These are phyloP conservation scores for Letharia lupina DNA, from an alignment of 495 filamentous ascomycete species.

Conservation along the genomic window DNA sequence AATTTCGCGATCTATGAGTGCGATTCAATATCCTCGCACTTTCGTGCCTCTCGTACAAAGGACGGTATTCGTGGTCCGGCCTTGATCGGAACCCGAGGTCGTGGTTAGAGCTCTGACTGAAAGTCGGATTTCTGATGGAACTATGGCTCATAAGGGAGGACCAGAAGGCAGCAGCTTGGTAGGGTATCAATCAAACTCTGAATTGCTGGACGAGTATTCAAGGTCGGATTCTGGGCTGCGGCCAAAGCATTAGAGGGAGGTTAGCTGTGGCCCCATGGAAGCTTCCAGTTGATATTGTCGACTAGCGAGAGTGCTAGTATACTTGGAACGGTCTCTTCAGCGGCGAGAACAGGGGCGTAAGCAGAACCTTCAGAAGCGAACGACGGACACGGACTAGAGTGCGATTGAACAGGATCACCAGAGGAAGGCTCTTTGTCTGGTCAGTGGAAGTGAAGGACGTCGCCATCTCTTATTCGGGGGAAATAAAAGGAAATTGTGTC, in stretches of 20 bases:
- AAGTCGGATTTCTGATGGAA: not conserved
- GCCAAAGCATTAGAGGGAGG: not conserved
- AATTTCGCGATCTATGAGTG: not conserved
- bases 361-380: not conserved
- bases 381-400: not conserved
- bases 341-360: not conserved
- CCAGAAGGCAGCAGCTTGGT: not conserved
- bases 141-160: not conserved
- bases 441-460: not conserved
- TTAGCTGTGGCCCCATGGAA: not conserved
- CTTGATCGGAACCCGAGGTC: not conserved
- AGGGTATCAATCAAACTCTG: not conserved
- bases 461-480: not conserved
- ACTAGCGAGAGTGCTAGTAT: not conserved
- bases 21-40: no score
- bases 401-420: not conserved
- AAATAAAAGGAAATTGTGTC: not conserved
- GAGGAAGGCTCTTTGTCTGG: not conserved
- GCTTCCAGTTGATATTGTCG: not conserved
- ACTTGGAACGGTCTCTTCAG: not conserved
- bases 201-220: not conserved
- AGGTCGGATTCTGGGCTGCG: not conserved
- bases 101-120: not conserved
- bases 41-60: not conserved
- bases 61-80: not conserved